Evolutionary conservation across 2,329 filamentous ascomycete species (phyloP).

Genomic region (Albifimbria verrucaria): DNA sequence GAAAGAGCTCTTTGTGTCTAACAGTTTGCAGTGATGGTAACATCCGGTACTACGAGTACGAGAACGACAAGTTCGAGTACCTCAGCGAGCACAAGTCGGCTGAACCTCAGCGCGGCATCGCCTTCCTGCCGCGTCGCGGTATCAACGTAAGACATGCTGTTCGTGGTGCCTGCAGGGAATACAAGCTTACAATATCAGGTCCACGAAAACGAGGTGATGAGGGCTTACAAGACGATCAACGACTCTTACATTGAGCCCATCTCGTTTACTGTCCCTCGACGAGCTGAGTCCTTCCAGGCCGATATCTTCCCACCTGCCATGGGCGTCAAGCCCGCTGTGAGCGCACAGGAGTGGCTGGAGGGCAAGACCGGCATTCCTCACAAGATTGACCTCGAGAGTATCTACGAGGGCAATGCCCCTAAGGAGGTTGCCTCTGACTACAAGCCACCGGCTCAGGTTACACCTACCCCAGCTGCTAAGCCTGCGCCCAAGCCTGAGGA

Average conservation of each 20-base stretch:
- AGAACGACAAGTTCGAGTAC: conserved; percentile 98
- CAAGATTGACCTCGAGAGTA: conserved; percentile 89
- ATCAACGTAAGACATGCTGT: conserved; percentile 65
- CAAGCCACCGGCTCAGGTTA: conserved; percentile 50
- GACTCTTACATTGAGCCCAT: conserved; percentile 93
- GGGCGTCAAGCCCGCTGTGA: conserved; percentile 77
- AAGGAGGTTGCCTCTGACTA: conserved; percentile 72
- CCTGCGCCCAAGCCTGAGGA: conserved; percentile 30
- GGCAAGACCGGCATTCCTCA: conserved; percentile 82
- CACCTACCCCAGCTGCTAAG: conserved; percentile 43
- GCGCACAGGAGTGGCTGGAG: conserved; percentile 76
- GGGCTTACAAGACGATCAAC: conserved; percentile 95
- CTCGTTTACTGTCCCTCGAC: conserved; percentile 92
- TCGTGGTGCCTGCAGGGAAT: background rate
- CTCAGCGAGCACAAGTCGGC: conserved; percentile 95
- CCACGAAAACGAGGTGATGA: conserved; percentile 94
- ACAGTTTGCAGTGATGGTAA: conserved; percentile 76
- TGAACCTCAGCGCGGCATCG: conserved; percentile 91
- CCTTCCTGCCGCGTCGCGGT: conserved; percentile 90
- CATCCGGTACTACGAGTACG: conserved; percentile 97
- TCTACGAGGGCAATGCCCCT: conserved; percentile 81
- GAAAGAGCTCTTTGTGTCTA: background rate
- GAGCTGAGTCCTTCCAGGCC: conserved; percentile 92
- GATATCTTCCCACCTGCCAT: conserved; percentile 91
- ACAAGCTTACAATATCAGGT: conserved; percentile 46